These are phyloP conservation scores for Saccharomyces eubayanus DNA, from an alignment of 805 yeast genomes.

Conservation along the genomic window DNA sequence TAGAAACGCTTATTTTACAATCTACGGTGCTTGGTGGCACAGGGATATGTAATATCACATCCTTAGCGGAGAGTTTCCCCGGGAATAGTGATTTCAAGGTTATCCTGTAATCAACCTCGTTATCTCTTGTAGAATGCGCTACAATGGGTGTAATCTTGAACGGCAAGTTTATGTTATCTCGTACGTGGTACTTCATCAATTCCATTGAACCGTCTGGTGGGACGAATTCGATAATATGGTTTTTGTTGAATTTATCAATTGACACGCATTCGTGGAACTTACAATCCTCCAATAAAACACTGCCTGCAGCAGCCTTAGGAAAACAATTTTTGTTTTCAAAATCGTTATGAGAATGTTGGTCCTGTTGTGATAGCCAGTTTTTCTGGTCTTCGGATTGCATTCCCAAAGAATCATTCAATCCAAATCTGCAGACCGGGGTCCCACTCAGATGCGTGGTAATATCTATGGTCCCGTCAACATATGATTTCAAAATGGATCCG, in stretches of 20 bases:
- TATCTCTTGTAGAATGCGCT: constrained; percentile 35
- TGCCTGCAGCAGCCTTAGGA: constrained; percentile 39
- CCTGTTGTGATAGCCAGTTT: constrained; percentile 7
- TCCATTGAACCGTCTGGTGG: constrained; percentile 90
- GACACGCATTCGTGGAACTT: constrained; percentile 85
- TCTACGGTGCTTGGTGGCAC: constrained; percentile 55
- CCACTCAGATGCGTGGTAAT: constrained; percentile 71
- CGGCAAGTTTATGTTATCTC: constrained; percentile 58
- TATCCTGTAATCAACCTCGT: constrained; percentile 48
- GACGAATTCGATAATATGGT: constrained; percentile 56
- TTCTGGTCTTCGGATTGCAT: constrained; percentile 5
- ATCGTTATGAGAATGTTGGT: constrained; percentile 11
- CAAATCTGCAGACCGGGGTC: constrained; percentile 76
- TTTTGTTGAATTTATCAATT: constrained; percentile 55
- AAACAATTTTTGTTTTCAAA: constrained; percentile 21
- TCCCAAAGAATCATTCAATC: constrained; percentile 50
- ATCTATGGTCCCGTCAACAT: constrained; percentile 66
- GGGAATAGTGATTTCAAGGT: constrained; percentile 56
- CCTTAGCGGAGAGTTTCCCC: constrained; percentile 49
- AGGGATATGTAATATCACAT: constrained; percentile 58
- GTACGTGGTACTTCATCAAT: constrained; percentile 62
- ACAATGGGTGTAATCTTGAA: constrained; percentile 55
- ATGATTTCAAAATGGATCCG: constrained; percentile 57
- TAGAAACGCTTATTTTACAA: constrained; percentile 37
- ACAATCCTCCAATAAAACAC: constrained; percentile 61